Evolutionary conservation across 768 basidiomycete genomes (phyloP), one percentile per base, ranked within the genome.

Genomic region (Kwoniella botswanensis): DNA sequence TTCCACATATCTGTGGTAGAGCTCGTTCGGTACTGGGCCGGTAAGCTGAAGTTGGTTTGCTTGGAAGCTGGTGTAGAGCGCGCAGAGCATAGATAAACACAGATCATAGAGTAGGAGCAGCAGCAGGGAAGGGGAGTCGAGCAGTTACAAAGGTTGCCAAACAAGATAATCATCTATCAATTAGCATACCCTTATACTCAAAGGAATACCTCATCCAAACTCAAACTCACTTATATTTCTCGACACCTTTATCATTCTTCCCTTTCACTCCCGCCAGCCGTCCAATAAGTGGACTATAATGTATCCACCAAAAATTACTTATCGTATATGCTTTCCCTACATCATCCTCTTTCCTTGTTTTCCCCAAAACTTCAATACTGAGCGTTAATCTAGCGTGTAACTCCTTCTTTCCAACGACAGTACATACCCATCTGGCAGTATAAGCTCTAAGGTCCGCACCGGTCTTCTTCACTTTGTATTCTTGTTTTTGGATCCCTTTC

Each of bases 241-340:
- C 77, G 11, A 73, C 75, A 17, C 77, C 81, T 43, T 71, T 67
- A 54, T 74, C 61, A n/a, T 74, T 73, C 22, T 74, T 72, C n/a
- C 66, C 71, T 57, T 76, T 80, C 2, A 76, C 78, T 43, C 80
- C 76, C 29, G 84, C 78, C 57, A 86, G 68, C 18, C 78, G 71
- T 1, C 86, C 86, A 55, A 86, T 84, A 35, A 86, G 77, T 10
- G 86, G 86, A 11, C 85, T 86, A 74, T 85, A 86, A 62, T 87
- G 77, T 24, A 65, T 70, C 65, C 65, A 66, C 84, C 74, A 76
- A 83, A 86, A 84, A 10, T 84, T 84, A 9, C 85, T 86, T 42
- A 86, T 65, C 12, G 86, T 87, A 70, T 85, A 86, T 43, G 84
- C 67, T 58, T 85, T 82, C 2, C 82, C 82, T 18, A 78, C 62